Conservation (phyloP, 208 protist genomes). For the Balamuthia mandrillaris region DNA sequence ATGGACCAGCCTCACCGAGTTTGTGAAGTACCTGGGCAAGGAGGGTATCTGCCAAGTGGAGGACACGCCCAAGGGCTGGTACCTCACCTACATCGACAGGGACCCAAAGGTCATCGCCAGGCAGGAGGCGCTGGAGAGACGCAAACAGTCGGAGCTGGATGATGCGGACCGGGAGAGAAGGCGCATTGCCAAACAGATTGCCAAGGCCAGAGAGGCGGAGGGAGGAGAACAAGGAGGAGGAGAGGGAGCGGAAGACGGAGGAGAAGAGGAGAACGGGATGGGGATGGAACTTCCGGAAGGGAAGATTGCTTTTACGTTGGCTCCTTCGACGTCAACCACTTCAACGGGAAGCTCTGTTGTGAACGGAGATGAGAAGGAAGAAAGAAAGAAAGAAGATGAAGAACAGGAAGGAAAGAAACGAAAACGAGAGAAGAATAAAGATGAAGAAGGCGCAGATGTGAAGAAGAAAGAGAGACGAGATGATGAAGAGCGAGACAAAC, state of each 20-base stretch:
- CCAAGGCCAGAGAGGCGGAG: neutral
- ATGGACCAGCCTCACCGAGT: slow-evolving; percentile 76
- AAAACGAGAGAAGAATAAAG: neutral
- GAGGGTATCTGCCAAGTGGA: slow-evolving; percentile 73
- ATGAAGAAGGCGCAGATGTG: neutral
- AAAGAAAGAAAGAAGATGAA: neutral
- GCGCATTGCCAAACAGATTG: slow-evolving; percentile 45
- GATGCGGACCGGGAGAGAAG: slow-evolving; percentile 53
- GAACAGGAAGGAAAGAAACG: neutral
- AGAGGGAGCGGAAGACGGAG: neutral
- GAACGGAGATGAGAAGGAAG: neutral
- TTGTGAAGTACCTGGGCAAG: slow-evolving; percentile 77
- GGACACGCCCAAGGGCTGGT: slow-evolving; percentile 80
- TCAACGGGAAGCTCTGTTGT: neutral
- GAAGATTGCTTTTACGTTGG: neutral
- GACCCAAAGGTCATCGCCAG: slow-evolving; percentile 61
- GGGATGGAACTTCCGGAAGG: neutral
- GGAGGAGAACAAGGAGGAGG: neutral
- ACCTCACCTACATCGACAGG: slow-evolving; percentile 75
- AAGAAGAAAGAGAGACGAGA: neutral
- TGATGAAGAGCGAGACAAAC: neutral
- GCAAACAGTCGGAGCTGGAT: slow-evolving; percentile 46
- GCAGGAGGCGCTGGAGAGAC: slow-evolving; percentile 34
- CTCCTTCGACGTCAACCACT: neutral
- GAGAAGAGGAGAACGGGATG: neutral